phyloP scores from a whole-genome alignment of 2,329 filamentous ascomycete genomes.

The Beauveria bassiana region DNA sequence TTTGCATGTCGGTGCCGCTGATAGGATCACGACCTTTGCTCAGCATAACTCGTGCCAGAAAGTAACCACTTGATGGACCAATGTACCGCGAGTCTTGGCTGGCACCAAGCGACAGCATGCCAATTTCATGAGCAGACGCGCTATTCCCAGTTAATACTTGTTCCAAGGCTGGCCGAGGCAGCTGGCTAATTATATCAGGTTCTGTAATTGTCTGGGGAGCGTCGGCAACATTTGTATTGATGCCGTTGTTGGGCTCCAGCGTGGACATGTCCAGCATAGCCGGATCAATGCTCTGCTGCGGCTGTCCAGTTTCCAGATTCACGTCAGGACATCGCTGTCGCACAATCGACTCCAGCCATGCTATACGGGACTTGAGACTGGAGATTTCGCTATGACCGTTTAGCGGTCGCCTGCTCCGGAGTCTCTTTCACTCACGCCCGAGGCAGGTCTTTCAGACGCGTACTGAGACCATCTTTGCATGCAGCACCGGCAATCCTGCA shows the following conservation, averaged over 20 bases:
- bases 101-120: slow-evolving; percentile 40
- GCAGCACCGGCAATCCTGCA: slow-evolving; percentile 33
- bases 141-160: slow-evolving; percentile 16
- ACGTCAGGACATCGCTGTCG: slow-evolving; percentile 33
- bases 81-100: slow-evolving; percentile 43
- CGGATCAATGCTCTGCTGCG: background rate
- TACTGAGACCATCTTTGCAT: slow-evolving; percentile 38
- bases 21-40: slow-evolving; percentile 17
- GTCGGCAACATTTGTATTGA: slow-evolving; percentile 11
- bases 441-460: slow-evolving; percentile 30
- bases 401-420: background rate
- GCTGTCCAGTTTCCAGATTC: slow-evolving; percentile 22
- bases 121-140: slow-evolving; percentile 41
- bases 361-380: slow-evolving; percentile 32
- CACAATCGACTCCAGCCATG: slow-evolving; percentile 39
- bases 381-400: slow-evolving; percentile 17
- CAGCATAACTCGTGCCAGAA: slow-evolving; percentile 42
- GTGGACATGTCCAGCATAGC: slow-evolving; percentile 6
- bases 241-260: slow-evolving; percentile 14
- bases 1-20: background rate
- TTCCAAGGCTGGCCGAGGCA: background rate
- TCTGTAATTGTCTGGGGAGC: background rate
- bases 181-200: background rate
- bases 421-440: slow-evolving; percentile 27
- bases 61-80: slow-evolving; percentile 48